A percentile compares a stretch with the other conserved stretches of the same genome.
These are phyloP conservation scores for Boletus barrowsii DNA, from an alignment of 768 basidiomycete species.

Conservation along the genomic window DNA sequence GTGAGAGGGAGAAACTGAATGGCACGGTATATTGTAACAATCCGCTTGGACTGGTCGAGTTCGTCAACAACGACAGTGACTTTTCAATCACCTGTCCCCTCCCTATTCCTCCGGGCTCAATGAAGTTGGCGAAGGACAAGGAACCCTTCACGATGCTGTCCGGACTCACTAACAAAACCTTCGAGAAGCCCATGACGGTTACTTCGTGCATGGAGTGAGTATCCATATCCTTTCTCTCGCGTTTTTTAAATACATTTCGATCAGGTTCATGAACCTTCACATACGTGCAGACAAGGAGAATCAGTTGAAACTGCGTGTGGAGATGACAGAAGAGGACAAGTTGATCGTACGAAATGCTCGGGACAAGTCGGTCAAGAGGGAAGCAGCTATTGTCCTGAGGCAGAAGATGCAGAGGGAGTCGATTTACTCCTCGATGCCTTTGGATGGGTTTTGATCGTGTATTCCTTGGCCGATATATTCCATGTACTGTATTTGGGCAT, in stretches of 20 bases:
- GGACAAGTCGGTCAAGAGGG: neutral
- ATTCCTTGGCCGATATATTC: too few relatives aligned
- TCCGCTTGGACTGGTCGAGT: constrained; percentile 15
- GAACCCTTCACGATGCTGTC: constrained; percentile 13
- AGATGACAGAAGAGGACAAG: constrained; percentile 18
- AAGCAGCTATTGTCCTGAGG: constrained; percentile 7
- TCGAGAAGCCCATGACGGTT: constrained; percentile 13
- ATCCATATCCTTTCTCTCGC: too few relatives aligned
- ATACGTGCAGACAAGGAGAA: constrained; percentile 18
- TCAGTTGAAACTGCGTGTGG: constrained; percentile 8
- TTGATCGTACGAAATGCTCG: constrained; percentile 4
- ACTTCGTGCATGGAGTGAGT: constrained; percentile 9
- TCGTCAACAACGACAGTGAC: constrained; percentile 18
- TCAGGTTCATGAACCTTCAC: constrained; percentile 13
- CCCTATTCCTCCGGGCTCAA: neutral
- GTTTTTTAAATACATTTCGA: neutral
- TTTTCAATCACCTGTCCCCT: constrained; percentile 12
- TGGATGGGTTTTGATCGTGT: neutral
- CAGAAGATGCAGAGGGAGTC: constrained; percentile 12
- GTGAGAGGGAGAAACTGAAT: neutral
- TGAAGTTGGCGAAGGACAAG: neutral
- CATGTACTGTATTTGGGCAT: neutral
- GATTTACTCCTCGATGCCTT: constrained; percentile 2
- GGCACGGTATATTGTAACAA: neutral
- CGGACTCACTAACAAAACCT: neutral